Percentiles rank a stretch among this genome's conserved stretches.
Conservation (phyloP, 208 protist species). For the Giardia duodenalis region DNA sequence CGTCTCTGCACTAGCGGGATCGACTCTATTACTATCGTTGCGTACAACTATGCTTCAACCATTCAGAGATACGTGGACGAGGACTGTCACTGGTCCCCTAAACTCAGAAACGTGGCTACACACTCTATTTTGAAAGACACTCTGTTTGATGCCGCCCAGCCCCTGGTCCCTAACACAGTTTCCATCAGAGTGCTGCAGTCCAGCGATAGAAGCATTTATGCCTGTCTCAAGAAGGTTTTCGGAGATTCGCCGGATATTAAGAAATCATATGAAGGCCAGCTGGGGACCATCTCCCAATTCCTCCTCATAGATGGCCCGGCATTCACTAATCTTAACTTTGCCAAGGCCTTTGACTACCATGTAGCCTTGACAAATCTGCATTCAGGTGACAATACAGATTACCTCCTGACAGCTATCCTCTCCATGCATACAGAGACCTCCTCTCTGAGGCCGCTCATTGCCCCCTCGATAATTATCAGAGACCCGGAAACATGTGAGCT, state of each 20-base stretch:
- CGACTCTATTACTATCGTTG: not conserved
- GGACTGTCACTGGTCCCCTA: not conserved
- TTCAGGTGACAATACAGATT: not conserved
- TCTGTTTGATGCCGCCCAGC: too few relatives aligned
- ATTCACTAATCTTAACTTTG: not conserved
- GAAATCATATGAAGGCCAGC: too few relatives aligned
- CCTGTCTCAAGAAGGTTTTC: too few relatives aligned
- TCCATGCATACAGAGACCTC: not conserved
- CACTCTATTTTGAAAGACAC: too few relatives aligned
- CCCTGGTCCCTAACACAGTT: too few relatives aligned
- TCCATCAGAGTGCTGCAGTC: too few relatives aligned
- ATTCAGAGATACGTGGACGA: not conserved
- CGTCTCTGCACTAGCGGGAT: not conserved
- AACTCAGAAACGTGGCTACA: too few relatives aligned
- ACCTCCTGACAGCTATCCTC: not conserved
- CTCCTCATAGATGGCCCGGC: not conserved
- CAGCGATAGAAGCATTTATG: too few relatives aligned
- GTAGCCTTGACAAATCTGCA: not conserved
- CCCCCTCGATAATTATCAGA: not conserved
- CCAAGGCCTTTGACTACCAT: not conserved
- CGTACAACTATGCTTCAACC: not conserved
- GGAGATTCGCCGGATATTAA: not conserved
- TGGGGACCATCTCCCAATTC: too few relatives aligned
- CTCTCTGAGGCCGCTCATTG: not conserved
- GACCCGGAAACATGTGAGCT: not conserved